phyloP scores from a whole-genome alignment of 148 eudicot species.

The Drosera capensis region DNA sequence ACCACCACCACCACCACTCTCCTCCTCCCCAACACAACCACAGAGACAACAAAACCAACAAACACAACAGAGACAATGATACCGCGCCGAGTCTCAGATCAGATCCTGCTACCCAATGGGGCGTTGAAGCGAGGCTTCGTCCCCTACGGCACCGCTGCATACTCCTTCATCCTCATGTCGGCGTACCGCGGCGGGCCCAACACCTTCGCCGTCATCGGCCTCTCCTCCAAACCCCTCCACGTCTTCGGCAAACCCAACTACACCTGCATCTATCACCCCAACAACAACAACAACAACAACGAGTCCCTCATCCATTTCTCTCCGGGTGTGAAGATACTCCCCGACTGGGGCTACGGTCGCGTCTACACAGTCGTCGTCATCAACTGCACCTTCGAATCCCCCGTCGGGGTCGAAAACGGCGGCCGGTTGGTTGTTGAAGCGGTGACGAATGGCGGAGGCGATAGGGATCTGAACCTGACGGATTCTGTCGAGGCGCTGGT shows the following conservation, averaged over 20 bases:
- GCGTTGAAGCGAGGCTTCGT: slow-evolving; percentile 26
- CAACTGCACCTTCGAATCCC: slow-evolving; percentile 52
- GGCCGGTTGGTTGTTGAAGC: slow-evolving; percentile 32
- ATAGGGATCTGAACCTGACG: slow-evolving; percentile 14
- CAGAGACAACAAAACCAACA: no score
- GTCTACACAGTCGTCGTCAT: slow-evolving; percentile 60
- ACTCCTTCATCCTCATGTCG: slow-evolving; percentile 54
- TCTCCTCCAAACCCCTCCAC: slow-evolving; percentile 57
- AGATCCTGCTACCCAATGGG: slow-evolving; percentile 15
- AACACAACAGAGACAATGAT: no score
- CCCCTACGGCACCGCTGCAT: slow-evolving; percentile 46
- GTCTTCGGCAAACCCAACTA: slow-evolving; percentile 37
- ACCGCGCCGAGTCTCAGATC: slow-evolving; percentile 3
- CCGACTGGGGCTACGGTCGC: slow-evolving; percentile 82
- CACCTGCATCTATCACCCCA: slow-evolving; percentile 28
- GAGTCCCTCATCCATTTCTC: no score
- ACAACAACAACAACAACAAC: neutral
- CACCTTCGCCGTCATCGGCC: slow-evolving; percentile 40
- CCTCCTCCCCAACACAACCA: neutral
- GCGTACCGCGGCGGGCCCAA: slow-evolving; percentile 66
- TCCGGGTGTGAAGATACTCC: slow-evolving; percentile 27
- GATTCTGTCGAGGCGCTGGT: slow-evolving; percentile 28
- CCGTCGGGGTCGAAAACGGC: slow-evolving; percentile 19
- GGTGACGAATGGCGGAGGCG: slow-evolving; percentile 33
- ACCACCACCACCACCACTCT: slow-evolving; percentile 2